Percentiles rank a stretch among this genome's conserved stretches.
These are phyloP conservation scores for Cucumis cinereus DNA, from an alignment of 306 rosid species.

Conservation along the genomic window DNA sequence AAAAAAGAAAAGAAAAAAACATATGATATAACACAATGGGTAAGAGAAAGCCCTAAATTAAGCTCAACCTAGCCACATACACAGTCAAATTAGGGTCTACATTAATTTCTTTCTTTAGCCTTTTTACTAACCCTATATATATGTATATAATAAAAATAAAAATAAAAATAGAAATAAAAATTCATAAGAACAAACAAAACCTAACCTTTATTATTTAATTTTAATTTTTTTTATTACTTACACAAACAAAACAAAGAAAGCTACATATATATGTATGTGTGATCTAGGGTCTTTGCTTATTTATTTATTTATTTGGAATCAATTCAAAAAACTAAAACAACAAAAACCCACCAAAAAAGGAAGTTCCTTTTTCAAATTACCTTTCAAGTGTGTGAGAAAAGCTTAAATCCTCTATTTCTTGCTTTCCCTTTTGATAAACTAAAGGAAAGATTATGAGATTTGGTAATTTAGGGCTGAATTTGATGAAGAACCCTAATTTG, in stretches of 20 bases:
- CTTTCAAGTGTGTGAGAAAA: not conserved
- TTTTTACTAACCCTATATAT: not conserved
- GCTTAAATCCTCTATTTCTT: not conserved
- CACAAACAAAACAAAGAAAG: not conserved
- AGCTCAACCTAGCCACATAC: slow-evolving; percentile 5
- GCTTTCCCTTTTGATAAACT: not conserved
- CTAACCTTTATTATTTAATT: not conserved
- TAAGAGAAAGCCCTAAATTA: slow-evolving; percentile 4
- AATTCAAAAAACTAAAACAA: not conserved
- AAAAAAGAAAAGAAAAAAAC: not conserved
- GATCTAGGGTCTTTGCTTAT: slow-evolving; percentile 12
- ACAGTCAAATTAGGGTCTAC: slow-evolving; percentile 4
- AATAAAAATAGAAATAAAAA: too few relatives aligned
- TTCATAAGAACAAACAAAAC: not conserved
- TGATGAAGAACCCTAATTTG: slow-evolving; percentile 6
- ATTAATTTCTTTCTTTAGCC: slow-evolving; percentile 8
- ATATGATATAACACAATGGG: not conserved
- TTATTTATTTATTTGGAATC: not conserved
- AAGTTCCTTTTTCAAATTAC: not conserved
- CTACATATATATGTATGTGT: not conserved
- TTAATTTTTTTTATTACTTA: not conserved
- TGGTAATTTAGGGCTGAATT: not conserved
- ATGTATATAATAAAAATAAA: too few relatives aligned
- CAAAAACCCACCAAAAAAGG: not conserved
- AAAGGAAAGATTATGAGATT: too few relatives aligned